Conservation (phyloP, 225 moss, liverwort and hornwort species). For the Sphagnum contortum region DNA sequence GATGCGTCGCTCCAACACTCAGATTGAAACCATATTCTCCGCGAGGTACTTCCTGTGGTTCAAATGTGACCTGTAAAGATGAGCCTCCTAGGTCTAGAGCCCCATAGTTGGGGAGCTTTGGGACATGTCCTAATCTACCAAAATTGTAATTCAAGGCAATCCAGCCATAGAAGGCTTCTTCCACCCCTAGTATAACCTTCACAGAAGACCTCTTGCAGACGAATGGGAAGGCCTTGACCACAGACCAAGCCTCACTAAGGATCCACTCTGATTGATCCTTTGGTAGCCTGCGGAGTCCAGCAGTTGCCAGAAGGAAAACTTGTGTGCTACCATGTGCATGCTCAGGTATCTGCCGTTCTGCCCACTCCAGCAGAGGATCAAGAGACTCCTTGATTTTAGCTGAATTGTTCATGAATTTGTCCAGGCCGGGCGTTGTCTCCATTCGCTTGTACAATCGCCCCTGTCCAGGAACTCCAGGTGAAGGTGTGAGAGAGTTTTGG, state of each 20-base stretch:
- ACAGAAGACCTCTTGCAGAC: slow-evolving; percentile 38
- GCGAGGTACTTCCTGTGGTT: slow-evolving; percentile 21
- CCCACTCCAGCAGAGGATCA: slow-evolving; percentile 36
- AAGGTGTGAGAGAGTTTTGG: slow-evolving; percentile 3
- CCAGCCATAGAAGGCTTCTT: slow-evolving; percentile 59
- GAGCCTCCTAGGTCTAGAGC: slow-evolving; percentile 53
- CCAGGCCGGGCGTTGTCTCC: slow-evolving; percentile 49
- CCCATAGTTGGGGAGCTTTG: slow-evolving; percentile 26
- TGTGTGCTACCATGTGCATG: slow-evolving; percentile 27
- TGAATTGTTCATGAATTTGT: slow-evolving; percentile 39
- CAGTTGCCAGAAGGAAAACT: slow-evolving; percentile 47
- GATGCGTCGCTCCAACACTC: slow-evolving; percentile 34
- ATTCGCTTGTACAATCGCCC: slow-evolving; percentile 39
- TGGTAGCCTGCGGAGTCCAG: slow-evolving; percentile 38
- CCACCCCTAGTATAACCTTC: slow-evolving; percentile 38
- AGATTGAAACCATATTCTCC: slow-evolving; percentile 28
- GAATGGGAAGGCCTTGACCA: slow-evolving; percentile 25
- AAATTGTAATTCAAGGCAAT: slow-evolving; percentile 46
- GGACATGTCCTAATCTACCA: slow-evolving; percentile 20
- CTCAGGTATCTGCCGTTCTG: slow-evolving; percentile 31
- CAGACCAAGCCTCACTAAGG: slow-evolving; percentile 32
- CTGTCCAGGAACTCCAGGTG: slow-evolving; percentile 20
- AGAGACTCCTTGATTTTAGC: slow-evolving; percentile 30
- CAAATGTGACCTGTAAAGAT: slow-evolving; percentile 50
- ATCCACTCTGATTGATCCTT: slow-evolving; percentile 29